These are phyloP conservation scores for Polytrichum commune DNA, from an alignment of 225 moss, liverwort and hornwort genomes.

Conservation along the genomic window DNA sequence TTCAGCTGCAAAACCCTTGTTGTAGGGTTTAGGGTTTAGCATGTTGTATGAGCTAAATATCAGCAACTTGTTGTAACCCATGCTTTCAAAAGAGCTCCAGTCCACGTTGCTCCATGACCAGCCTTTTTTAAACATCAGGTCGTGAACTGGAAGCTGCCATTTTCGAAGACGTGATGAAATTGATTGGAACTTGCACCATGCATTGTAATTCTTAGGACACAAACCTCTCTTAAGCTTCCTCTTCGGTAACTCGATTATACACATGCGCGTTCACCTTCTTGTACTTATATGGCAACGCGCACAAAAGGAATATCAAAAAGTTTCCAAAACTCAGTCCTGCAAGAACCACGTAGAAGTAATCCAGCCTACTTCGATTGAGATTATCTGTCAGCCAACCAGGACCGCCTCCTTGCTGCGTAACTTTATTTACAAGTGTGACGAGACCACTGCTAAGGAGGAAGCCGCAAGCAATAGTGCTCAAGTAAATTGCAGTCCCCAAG, in stretches of 20 bases:
- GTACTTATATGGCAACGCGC: conserved; percentile 67
- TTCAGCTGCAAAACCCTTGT: too few species aligned
- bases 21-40: too few species aligned
- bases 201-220: neutral
- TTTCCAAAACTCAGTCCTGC: conserved; percentile 53
- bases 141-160: neutral
- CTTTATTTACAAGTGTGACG: conserved; percentile 36
- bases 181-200: neutral
- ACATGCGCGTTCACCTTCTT: conserved; percentile 36
- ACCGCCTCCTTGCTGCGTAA: conserved; percentile 31
- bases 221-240: conserved; percentile 11
- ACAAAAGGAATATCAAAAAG: conserved; percentile 48
- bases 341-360: conserved; percentile 67
- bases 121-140: neutral
- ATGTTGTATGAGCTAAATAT: too few species aligned
- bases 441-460: conserved; percentile 58
- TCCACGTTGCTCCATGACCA: neutral
- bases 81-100: neutral
- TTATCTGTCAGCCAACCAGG: conserved; percentile 61
- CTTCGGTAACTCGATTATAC: conserved; percentile 18
- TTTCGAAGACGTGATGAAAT: neutral
- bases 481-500: conserved; percentile 67
- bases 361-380: conserved; percentile 69
- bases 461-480: conserved; percentile 67
- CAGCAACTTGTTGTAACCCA: neutral